Conservation (phyloP, 106 monocot species). For the Gastrodia elata region DNA sequence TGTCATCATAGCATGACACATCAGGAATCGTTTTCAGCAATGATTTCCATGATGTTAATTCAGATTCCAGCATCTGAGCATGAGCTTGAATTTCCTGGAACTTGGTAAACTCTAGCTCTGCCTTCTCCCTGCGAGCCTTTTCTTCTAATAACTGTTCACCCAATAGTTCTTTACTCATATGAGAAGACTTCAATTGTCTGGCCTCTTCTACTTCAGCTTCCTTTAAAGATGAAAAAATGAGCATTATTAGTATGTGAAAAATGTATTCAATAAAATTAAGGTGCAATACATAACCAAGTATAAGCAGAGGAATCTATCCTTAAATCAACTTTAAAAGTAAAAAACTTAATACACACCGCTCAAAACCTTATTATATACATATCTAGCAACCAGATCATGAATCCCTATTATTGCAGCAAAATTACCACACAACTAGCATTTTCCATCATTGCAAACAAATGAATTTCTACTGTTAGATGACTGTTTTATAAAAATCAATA, state of each 20-base stretch:
- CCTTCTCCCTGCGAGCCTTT: conserved; percentile 62
- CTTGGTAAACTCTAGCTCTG: conserved; percentile 54
- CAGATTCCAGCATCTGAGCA: conserved; percentile 54
- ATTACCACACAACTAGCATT: too few relatives aligned
- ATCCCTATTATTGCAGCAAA: too few relatives aligned
- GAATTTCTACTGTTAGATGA: too few relatives aligned
- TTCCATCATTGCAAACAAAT: too few relatives aligned
- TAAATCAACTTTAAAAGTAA: neutral
- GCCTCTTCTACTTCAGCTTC: conserved; percentile 91
- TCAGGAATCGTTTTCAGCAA: conserved; percentile 75
- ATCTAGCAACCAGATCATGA: too few relatives aligned
- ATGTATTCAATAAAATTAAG: neutral
- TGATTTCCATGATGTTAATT: conserved; percentile 63
- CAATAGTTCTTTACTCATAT: conserved; percentile 53
- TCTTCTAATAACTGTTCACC: conserved; percentile 86
- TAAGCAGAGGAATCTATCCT: neutral
- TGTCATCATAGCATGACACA: conserved; percentile 58
- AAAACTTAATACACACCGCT: too few relatives aligned
- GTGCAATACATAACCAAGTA: neutral
- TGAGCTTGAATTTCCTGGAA: conserved; percentile 49
- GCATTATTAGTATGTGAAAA: neutral
- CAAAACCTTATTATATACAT: too few relatives aligned
- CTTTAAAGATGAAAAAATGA: conserved; percentile 25
- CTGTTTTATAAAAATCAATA: too few relatives aligned
- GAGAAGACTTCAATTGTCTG: conserved; percentile 68